Base-by-base conservation (phyloP, 192 early-diverging fungal genomes). In the Borealophlyctis nickersoniae region DNA sequence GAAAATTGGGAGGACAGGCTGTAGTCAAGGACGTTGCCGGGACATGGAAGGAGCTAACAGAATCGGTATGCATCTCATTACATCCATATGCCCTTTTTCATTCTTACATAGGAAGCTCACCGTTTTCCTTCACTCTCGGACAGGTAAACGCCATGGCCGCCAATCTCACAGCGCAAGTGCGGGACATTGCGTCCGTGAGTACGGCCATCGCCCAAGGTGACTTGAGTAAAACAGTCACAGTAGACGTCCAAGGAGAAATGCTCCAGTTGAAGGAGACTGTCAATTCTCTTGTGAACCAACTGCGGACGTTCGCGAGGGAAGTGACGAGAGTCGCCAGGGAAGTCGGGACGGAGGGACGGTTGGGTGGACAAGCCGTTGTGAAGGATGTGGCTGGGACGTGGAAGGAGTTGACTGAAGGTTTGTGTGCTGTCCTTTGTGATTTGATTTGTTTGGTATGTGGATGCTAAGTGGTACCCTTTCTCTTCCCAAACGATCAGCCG, bases 211-310 rank as follows among this genome's bases (percentile, higher is more conserved):
- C 85, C 14, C 58, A 34, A 39, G 85, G 85, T 36, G 85, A 87
- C 60, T 56, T 87, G 23, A 82, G 76, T 35, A 77, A 77, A 49
- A 77, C 80, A 24, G 83, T 91, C 7, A 77, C 76, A 0, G 84
- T 84, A 4, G 80, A 83, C n/a, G 77, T 81, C 13, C 71, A 78
- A 36, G 88, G 89, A n/a, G 88, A 88, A 65, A 89, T 91, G 70
- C 56, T 75, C 0, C 84, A 85, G 27, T 74, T 91, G 13, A 91
- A 89, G 65, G 69, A 81, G 23, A 88, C 86, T 0, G 86, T 91
- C 33, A 91, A 91, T 67, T 75, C 65, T 0, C 86, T 91, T 83
- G 87, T 87, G 33, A 86, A 86, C 57, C 87, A 86, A 49, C 67
- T 90, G 23, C 59, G 67, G 86, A 89, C 45, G 86, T 79, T 2